phyloP scores from a whole-genome alignment of 139 green algal species.

The Chlamydomonas schloesseri region DNA sequence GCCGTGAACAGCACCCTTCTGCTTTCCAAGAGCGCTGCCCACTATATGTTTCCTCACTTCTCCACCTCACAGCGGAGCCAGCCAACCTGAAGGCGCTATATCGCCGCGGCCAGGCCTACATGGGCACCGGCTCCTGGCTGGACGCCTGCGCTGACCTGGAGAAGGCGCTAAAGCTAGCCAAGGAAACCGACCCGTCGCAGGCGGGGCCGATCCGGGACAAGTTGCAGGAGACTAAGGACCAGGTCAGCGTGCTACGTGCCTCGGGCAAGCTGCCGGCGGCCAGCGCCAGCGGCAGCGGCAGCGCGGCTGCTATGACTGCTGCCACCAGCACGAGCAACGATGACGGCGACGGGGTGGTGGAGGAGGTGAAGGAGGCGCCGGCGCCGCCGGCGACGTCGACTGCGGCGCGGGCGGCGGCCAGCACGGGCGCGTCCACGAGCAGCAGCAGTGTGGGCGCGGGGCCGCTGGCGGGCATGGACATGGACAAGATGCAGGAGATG shows the following conservation, averaged over 20 bases:
- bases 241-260: constrained; percentile 14
- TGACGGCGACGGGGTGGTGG: no score
- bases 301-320: no score
- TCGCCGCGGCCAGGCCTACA: constrained; percentile 67
- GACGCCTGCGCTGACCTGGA: constrained; percentile 57
- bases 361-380: not conserved
- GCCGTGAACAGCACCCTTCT: no score
- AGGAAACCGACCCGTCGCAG: not conserved
- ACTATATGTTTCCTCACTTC: no score
- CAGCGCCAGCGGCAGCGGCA: not conserved
- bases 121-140: constrained; percentile 34
- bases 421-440: not conserved
- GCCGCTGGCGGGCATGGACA: not conserved
- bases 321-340: no score
- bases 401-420: not conserved
- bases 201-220: constrained; percentile 62
- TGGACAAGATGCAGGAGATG: constrained; percentile 42
- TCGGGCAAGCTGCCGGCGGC: constrained; percentile 20
- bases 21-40: no score
- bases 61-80: constrained; percentile 50
- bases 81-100: constrained; percentile 74
- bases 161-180: constrained; percentile 42
- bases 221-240: constrained; percentile 56
- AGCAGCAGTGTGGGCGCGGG: not conserved
- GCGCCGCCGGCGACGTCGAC: not conserved